Base-by-base conservation (phyloP, 2,329 filamentous ascomycete species). In the Cordyceps cicadae region DNA sequence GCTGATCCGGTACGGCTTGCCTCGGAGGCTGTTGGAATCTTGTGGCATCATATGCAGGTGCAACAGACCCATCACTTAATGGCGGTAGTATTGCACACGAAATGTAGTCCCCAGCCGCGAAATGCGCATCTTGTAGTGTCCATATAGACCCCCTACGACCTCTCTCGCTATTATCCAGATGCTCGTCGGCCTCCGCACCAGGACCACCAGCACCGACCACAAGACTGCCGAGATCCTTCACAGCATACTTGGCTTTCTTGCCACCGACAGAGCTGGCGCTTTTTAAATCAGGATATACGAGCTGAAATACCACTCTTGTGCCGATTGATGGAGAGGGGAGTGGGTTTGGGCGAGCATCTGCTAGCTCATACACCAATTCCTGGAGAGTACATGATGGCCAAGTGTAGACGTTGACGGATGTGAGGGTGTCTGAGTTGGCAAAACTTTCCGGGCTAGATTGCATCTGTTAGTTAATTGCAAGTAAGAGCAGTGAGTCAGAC, bases 91-190 rank as follows among this genome's bases (percentile, higher is more conserved):
- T 86, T 5, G 90, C 89, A 71, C 90, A 93, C 62, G 88, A 87
- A 46, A 97, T 81, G 70, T 89, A 96, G 73, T 97, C 93, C 0
- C 93, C 93, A 64, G 94, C 88, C 12, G 96, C 88, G 68, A 96
- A 96, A 24, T 87, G 83, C 39, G 84, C 86, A 59, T 95, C 90
- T 43, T 80, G 80, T 37, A 97, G 75, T 9, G 89, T 92, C 76
- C 88, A 93, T 32, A 86, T 80, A 12, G 84, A 81, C 32, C 90
- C 86, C 32, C 90, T 87, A 6, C 82, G 82, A 39, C 79, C 79
- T 70, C 70, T 64, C 67, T 67, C 65, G 65, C 67, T 62, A 67
- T 68, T 63, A 8, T 66, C 68, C 50, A 68, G 70, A 52, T 74
- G 71, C 7, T 71, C 73, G 17, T 75, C 71, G 57, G 75, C 68